Percentiles rank a stretch among this genome's conserved stretches.
Conservation (phyloP, 2,329 filamentous ascomycete genomes). For the Sphaceloma murrayae region DNA sequence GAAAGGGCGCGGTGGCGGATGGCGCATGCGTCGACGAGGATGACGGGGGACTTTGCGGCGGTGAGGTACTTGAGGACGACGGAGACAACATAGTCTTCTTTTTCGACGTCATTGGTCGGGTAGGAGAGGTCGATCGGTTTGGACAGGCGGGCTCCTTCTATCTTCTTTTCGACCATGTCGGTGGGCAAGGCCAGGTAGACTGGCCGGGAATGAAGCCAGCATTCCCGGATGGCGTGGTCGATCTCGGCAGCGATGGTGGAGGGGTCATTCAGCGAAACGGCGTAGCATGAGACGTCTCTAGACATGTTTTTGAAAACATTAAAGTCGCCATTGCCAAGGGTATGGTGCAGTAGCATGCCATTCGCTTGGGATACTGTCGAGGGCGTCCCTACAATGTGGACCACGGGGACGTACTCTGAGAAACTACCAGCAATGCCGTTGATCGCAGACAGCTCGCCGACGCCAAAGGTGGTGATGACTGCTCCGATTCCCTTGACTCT, state of each 20-base stretch:
- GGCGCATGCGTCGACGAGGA: constrained; percentile 76
- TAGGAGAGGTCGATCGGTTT: constrained; percentile 58
- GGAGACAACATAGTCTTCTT: constrained; percentile 74
- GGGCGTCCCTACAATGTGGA: constrained; percentile 41
- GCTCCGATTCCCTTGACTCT: constrained; percentile 38
- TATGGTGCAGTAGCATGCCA: constrained; percentile 39
- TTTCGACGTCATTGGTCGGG: constrained; percentile 56
- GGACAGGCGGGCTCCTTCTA: constrained; percentile 64
- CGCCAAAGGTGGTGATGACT: constrained; percentile 41
- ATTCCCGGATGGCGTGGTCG: constrained; percentile 66
- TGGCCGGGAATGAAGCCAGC: constrained; percentile 63
- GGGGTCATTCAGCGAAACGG: constrained; percentile 61
- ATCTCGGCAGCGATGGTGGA: constrained; percentile 63
- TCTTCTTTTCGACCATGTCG: constrained; percentile 66
- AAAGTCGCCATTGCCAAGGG: constrained; percentile 55
- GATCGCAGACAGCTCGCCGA: constrained; percentile 40
- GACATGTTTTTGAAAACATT: constrained; percentile 76
- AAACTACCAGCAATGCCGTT: constrained; percentile 41
- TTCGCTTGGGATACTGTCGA: constrained; percentile 33
- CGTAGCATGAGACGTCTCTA: constrained; percentile 57
- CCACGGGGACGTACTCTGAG: constrained; percentile 39
- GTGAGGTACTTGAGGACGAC: constrained; percentile 65
- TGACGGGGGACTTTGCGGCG: constrained; percentile 62
- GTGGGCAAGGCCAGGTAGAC: constrained; percentile 78
- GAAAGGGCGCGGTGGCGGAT: constrained; percentile 63